Evolutionary conservation across 805 yeast species (phyloP), one percentile per base, ranked within the genome.

Genomic region (Brettanomyces naardenensis): DNA sequence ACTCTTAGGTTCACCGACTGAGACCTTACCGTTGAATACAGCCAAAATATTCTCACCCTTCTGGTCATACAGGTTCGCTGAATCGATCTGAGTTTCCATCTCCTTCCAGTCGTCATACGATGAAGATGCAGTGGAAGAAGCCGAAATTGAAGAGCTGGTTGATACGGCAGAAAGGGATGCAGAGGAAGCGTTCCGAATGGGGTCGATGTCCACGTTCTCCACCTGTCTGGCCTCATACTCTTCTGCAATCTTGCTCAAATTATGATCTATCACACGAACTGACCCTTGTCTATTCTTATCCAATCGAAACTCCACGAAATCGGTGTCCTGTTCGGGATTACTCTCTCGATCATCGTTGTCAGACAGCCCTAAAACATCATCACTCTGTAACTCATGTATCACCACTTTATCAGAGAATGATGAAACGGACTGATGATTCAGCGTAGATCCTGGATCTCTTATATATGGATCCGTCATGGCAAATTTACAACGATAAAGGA

Each of bases 71-170:
- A 86, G 71, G 44, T 86, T 86, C 17, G 53, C 43, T 40, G 74
- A 69, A 35, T 80, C 75, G 3, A 95, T 78, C 21, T 86, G 79
- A 0, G 90, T 78, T 31, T 83, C 81, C 86, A 92, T 88, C 14
- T 83, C 76, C 52, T 82, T 79, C 98, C 98, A 92, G 21, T 70
- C 80, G 11, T 66, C 72, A 26, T 69, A 73, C 14, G 64, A 71
- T 18, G 45, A 53, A 5, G 46, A 39, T 28, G 46, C 55, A 20
- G 47, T 47, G 27, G 38, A 37, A 10, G 37, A n/a, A 13, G 6
- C 15, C 10, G 17, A 18, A 11, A 13, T 13, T 3, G 43, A 29
- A 13, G n/a, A 11, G 14, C n/a, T 5, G 41, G 19, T 13, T 6
- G 35, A 7, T 13, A 19, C 20, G 14, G 13, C 11, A 9, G 29